phyloP scores from a whole-genome alignment of 768 basidiomycete genomes.

The Termitomyces sp. region DNA sequence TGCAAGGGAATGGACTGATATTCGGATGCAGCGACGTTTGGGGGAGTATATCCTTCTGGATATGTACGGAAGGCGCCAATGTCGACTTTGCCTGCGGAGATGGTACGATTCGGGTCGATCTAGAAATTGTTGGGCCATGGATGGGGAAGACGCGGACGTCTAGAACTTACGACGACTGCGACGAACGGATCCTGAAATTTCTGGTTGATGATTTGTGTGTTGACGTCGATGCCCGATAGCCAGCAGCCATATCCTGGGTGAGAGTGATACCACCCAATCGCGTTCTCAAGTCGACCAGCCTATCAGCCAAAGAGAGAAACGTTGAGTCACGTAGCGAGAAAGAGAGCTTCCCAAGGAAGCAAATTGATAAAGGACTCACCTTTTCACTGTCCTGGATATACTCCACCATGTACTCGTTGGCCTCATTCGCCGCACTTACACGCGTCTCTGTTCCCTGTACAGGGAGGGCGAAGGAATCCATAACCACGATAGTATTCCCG shows the following conservation, averaged over 20 bases:
- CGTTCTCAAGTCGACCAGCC: conserved; percentile 82
- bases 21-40: conserved; percentile 62
- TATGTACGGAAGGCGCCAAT: conserved; percentile 99
- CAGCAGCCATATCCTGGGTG: conserved; percentile 99
- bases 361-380: conserved; percentile 35
- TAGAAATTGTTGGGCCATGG: conserved; percentile 21
- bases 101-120: conserved; percentile 98
- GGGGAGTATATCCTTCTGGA: conserved; percentile 91
- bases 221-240: conserved; percentile 98
- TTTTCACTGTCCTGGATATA: conserved; percentile 79
- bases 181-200: conserved; percentile 95
- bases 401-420: conserved; percentile 98
- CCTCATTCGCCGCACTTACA: conserved; percentile 93
- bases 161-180: conserved; percentile 78
- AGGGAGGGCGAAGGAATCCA: conserved; percentile 96
- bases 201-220: conserved; percentile 94
- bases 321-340: not conserved
- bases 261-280: conserved; percentile 97
- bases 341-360: not conserved
- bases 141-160: not conserved
- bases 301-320: conserved; percentile 21
- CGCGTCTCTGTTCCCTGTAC: conserved; percentile 98
- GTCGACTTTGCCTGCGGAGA: conserved; percentile 97
- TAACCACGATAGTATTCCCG: conserved; percentile 72
- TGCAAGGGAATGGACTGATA: conserved; percentile 95